Evolutionary conservation across 2,329 filamentous ascomycete species (phyloP).

Genomic region (Scedosporium dehoogii): DNA sequence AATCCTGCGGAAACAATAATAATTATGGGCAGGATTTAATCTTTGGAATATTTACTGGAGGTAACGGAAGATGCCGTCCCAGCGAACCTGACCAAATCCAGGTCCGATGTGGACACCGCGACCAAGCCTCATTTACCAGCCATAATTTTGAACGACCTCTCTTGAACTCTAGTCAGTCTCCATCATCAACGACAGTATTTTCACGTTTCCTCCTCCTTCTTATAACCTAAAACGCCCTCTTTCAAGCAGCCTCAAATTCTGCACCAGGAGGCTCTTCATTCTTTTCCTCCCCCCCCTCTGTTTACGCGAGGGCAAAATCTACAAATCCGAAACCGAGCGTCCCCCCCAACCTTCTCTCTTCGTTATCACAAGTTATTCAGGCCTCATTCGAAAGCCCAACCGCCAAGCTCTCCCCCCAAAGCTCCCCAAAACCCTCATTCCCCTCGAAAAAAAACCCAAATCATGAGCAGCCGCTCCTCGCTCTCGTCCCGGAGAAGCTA

Average conservation of each 20-base stretch:
- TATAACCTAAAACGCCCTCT: neutral
- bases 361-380: too few relatives aligned
- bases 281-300: neutral
- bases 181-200: neutral
- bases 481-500: slow-evolving; percentile 27
- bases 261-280: neutral
- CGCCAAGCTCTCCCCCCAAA: neutral
- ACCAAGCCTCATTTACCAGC: neutral
- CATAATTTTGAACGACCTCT: neutral
- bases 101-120: too few relatives aligned
- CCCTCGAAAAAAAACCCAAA: neutral
- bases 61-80: neutral
- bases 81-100: neutral
- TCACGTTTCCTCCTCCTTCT: neutral
- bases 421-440: neutral
- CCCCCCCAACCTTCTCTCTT: neutral
- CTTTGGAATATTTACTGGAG: neutral
- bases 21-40: neutral
- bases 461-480: slow-evolving; percentile 8
- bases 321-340: neutral
- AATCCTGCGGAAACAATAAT: too few relatives aligned
- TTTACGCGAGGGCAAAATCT: neutral
- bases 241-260: neutral
- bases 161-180: neutral
- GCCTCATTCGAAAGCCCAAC: too few relatives aligned